Base-by-base conservation (phyloP, 1,284 basidiomycete genomes). In the Cystobasidium pallidum region DNA sequence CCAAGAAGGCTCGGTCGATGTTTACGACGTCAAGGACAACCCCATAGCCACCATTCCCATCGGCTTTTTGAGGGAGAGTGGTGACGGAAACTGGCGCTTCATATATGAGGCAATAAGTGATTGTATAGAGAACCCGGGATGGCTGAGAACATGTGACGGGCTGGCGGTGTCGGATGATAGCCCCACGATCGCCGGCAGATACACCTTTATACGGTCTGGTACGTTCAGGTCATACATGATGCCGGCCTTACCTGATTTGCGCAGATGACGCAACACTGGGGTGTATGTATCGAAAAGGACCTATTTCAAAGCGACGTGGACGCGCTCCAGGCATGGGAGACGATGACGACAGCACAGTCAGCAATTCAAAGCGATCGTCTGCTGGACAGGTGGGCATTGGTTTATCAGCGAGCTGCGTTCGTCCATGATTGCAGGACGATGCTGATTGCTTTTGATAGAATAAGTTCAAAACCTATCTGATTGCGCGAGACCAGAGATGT, bases 21-120 rank as follows among this genome's bases (percentile, higher is more conserved):
- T 55, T 36, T 55, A 55, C 52, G 52, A 55, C 34, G 52, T 55
- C 52, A 36, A 36, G 34, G 52, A 36, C 28, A 30, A 30, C 28
- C 52, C 52, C 28, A 26, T 55, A 55, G 52, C 52, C 28, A 55
- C 52, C 52, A 55, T 55, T 19, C 52, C 52, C 52, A 55, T 55
- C 52, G 52, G 52, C 10, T 55, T 55, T 36, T 13, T 55, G 52
- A 21, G 17, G 28, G 52, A 55, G 34, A 30, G 52, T 55, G 34
- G 28, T 36, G 52, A 55, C 28, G n/a, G 34, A 36, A 55, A 55
- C 4, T 55, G 52, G 52, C 3, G 34, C 7, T 55, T 30, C 52
- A 36, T 55, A 30, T 55, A 55, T 36, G 34, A 30, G 28, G 52
- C 34, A 3, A 36, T 55, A 36, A 19, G n/a, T 30, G 28, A 13